These are phyloP conservation scores for Penicillium maclennaniae DNA, from an alignment of 495 filamentous ascomycete species.

Conservation along the genomic window DNA sequence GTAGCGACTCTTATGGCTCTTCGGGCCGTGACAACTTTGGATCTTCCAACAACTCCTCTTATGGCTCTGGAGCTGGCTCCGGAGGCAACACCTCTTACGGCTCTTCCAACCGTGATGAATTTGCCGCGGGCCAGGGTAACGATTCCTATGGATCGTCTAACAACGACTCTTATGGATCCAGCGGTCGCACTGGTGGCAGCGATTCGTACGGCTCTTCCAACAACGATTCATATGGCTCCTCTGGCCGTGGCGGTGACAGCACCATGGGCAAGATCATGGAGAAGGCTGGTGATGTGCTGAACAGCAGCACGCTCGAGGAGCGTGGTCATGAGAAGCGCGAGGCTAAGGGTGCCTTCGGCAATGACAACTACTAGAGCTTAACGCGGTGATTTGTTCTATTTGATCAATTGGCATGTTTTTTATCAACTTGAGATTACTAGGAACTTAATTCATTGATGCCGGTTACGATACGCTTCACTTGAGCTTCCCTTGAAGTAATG, in stretches of 20 bases:
- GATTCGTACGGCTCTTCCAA: no score
- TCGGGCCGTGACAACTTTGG: no score
- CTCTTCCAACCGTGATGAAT: background rate
- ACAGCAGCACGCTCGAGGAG: background rate
- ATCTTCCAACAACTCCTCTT: no score
- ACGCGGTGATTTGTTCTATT: background rate
- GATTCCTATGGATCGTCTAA: no score
- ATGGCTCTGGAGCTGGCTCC: no score
- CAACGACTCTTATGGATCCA: background rate
- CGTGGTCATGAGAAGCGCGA: slow-evolving; percentile 2
- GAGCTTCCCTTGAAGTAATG: background rate
- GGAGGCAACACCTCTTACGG: slow-evolving; percentile 1
- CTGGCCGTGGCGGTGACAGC: slow-evolving; percentile 2
- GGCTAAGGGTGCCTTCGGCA: background rate
- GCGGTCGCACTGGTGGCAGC: no score
- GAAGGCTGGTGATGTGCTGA: slow-evolving; percentile 2
- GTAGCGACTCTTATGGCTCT: no score
- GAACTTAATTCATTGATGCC: background rate
- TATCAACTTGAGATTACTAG: background rate
- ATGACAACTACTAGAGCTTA: slow-evolving; percentile 1
- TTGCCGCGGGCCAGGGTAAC: no score
- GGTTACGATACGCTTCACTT: no score
- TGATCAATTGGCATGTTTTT: background rate
- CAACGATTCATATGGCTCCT: background rate
- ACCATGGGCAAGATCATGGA: slow-evolving; percentile 4